Conservation (phyloP, 108 stramenopile genomes). For the Fistulifera pelliculosa region DNA sequence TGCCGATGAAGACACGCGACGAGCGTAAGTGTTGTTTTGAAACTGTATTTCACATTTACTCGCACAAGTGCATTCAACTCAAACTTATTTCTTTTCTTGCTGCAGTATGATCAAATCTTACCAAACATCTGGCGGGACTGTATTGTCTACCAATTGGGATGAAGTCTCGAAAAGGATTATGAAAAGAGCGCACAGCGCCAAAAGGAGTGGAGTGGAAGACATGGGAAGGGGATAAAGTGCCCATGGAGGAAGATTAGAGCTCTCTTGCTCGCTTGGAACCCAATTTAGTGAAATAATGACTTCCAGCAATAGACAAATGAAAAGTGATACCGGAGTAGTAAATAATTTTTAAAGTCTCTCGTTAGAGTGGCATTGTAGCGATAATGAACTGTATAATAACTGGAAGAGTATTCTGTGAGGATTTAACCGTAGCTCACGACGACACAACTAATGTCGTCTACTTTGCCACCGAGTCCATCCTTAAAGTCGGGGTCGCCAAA, state of each 20-base stretch:
- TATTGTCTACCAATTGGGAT: conserved; percentile 95
- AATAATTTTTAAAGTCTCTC: neutral
- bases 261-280: no score
- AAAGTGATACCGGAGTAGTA: neutral
- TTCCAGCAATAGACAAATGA: neutral
- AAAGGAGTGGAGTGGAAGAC: conserved; percentile 87
- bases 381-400: no score
- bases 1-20: conserved; percentile 29
- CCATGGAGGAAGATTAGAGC: conserved; percentile 20
- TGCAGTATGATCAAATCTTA: conserved; percentile 92
- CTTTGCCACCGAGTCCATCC: conserved; percentile 72
- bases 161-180: conserved; percentile 96
- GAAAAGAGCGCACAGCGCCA: conserved; percentile 93
- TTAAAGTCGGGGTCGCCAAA: conserved; percentile 51
- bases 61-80: conserved; percentile 59
- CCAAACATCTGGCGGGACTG: conserved; percentile 95
- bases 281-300: no score
- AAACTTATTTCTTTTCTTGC: conserved; percentile 42
- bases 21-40: neutral
- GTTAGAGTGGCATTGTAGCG: no score
- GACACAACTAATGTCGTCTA: conserved; percentile 82
- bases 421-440: conserved; percentile 48
- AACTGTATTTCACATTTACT: neutral
- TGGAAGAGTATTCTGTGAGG: no score
- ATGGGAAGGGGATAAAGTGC: conserved; percentile 43